Evolutionary conservation across 257 asterid genomes (phyloP), one percentile per base, ranked within the genome.

Genomic region (Vinca minor): DNA sequence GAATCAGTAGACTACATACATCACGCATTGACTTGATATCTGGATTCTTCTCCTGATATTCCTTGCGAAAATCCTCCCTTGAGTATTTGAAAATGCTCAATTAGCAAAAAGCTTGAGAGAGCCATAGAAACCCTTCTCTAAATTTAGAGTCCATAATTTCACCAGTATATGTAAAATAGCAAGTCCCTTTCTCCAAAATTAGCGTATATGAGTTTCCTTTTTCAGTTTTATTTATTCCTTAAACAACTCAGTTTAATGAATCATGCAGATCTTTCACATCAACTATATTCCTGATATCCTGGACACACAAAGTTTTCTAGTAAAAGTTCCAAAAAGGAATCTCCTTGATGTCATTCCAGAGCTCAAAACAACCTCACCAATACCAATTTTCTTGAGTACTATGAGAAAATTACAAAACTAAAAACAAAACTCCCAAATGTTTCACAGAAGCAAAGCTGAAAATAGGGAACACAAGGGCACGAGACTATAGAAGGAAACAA

Each of bases 11-110:
- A 48, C 23, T 42, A 74, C 81, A 55, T 79, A 91, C 98, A 74
- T 88, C 89, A 12, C 96, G 91, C 98, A 91, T 91, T 59, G 96
- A 79, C 81, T 84, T 91, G 69, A 91, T 68, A 74, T 78, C 89
- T 3, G 98, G 98, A 75, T 91, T 88, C 71, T 69, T 78, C 69
- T 83, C 91, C 69, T 85, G 96, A 66, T 78, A 91, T 63, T 75
- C 96, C 86, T 85, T 91, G 18, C 98, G 96, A 67, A 91, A 91
- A 76, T 91, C 96, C 83, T 91, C 98, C 89, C 98, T 91, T 68
- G 21, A 21, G 61, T 18, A 17, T 29, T 29, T 13, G 4, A 57
- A 48, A 66, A 58, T 20, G 25, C 18, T 26, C 25, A 35, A 29
- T 71, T 39, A 74, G 69, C 62, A 62, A 44, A 46, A 21, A 10